A percentile compares a stretch with the other conserved stretches of the same genome.
Conservation (phyloP, 2,329 filamentous ascomycete genomes). For the Fusarium neocosmosporiellum region DNA sequence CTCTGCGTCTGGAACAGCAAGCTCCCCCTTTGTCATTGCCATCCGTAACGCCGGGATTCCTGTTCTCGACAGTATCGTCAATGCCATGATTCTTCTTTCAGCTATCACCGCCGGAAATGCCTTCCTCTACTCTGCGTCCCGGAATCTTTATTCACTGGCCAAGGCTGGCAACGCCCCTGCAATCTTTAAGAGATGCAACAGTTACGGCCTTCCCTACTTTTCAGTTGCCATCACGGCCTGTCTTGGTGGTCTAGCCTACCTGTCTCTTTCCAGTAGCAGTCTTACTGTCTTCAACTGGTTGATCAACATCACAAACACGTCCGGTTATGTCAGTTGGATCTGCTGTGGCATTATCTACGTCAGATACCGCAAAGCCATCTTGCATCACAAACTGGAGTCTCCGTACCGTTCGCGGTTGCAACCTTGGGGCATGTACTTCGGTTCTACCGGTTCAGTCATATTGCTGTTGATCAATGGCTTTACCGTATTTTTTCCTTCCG, state of each 20-base stretch:
- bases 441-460: neutral
- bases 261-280: neutral
- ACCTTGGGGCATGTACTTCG: neutral
- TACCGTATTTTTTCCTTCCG: slow-evolving; percentile 31
- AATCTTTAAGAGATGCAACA: slow-evolving; percentile 44
- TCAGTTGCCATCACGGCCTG: slow-evolving; percentile 61
- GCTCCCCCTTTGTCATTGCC: neutral
- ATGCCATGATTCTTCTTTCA: neutral
- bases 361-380: neutral
- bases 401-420: neutral
- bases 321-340: neutral
- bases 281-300: neutral
- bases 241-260: neutral
- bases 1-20: neutral
- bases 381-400: neutral
- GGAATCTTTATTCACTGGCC: slow-evolving; percentile 57
- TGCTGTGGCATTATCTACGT: neutral
- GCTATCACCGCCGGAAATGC: neutral
- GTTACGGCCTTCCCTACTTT: slow-evolving; percentile 46
- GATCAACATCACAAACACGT: neutral
- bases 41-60: neutral
- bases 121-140: slow-evolving; percentile 50
- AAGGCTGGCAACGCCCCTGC: slow-evolving; percentile 52
- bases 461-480: slow-evolving; percentile 72
- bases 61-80: neutral